Conservation (phyloP, 768 basidiomycete species). For the Tephrocybe rancida region DNA sequence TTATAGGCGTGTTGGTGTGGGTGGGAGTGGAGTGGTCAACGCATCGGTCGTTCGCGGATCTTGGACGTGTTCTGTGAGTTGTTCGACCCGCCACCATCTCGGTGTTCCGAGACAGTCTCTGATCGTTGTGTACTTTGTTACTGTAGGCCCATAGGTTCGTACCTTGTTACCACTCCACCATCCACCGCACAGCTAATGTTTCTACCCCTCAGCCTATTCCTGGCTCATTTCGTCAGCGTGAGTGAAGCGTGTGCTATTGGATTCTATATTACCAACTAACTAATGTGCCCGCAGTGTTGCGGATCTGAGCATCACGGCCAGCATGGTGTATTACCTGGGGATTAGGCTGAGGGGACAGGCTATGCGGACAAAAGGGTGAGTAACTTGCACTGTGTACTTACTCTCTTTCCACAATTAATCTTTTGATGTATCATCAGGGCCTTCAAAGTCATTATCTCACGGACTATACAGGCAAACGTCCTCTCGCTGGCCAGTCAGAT, state of each 20-base stretch:
- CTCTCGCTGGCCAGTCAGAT: conserved; percentile 1
- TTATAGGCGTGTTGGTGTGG: background rate
- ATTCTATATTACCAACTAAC: background rate
- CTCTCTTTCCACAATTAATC: background rate
- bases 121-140: background rate
- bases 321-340: conserved; percentile 2
- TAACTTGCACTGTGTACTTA: too few species aligned
- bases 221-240: conserved; percentile 5
- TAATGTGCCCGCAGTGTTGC: background rate
- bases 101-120: background rate
- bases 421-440: background rate
- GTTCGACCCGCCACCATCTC: background rate
- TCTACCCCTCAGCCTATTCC: background rate
- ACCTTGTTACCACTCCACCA: background rate
- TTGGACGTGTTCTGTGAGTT: conserved; percentile 4
- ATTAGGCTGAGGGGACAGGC: background rate
- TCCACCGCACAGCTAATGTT: background rate
- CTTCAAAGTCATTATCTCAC: background rate
- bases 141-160: conserved; percentile 5
- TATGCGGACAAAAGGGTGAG: conserved; percentile 2
- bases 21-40: conserved; percentile 1
- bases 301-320: background rate
- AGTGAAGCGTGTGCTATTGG: background rate
- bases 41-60: background rate
- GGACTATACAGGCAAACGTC: conserved; percentile 3